Base-by-base conservation (phyloP, 2,329 filamentous ascomycete genomes). In the Fusarium sp. region DNA sequence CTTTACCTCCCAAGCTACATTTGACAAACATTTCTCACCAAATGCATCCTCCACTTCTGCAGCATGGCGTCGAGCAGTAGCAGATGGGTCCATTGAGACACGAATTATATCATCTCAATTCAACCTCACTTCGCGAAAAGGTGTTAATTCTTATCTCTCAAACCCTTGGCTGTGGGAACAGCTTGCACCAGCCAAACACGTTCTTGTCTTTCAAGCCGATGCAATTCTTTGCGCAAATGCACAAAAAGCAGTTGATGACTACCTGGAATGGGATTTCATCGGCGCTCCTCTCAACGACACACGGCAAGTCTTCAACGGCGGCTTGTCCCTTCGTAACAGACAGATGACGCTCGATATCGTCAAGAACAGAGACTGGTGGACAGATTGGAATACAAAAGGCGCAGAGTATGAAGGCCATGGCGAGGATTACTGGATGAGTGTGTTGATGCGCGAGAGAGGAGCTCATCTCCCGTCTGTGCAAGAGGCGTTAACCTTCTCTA, bases 351-450 rank as follows among this genome's bases (percentile, higher is more conserved):
- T 53, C 4, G 40, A 53, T 5, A 45, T 53, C 17, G 2, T 45
- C 6, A 45, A 44, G 10, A 19, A 30, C 17, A 47, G 35, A 49
- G 44, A 60, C 7, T 60, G 56, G 56, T 60, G 49, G 49, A 26
- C 15, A 5, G 56, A 60, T 22, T 49, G 33, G 44, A 60, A 60
- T n/a, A 49, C 50, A 49, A 22, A 55, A 5, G 56, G 14, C 13
- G 30, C 44, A 17, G 56, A 60, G 19, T 60, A 60, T n/a, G 15
- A 26, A 45, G 44, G 50, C 17, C 56, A 60, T 20, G 56, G 56
- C 13, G 56, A 60, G 22, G 56, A 60, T 49, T 35, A 41, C 35
- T 60, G 56, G 56, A 55, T 60, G 50, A 60, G 56, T 14, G 52
- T 60, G 33, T 1, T 60, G 44, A 60, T 60, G 56, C 56, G 50